phyloP scores from a whole-genome alignment of 768 basidiomycete genomes.

The Mycena venus region DNA sequence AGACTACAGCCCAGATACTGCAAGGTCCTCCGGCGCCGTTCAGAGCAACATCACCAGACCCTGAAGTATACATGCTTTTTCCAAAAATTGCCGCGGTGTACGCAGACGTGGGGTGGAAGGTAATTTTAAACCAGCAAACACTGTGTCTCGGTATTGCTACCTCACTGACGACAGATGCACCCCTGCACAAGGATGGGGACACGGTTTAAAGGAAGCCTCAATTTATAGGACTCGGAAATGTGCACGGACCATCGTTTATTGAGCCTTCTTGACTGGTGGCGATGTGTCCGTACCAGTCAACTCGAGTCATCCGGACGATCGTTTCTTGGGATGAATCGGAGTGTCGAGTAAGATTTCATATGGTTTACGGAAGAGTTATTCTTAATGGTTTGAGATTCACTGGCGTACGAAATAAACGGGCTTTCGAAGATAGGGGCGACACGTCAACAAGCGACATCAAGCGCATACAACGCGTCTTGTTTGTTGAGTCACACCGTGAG shows the following conservation, averaged over 20 bases:
- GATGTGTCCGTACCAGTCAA: background rate
- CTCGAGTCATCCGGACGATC: no score
- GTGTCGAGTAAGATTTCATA: no score
- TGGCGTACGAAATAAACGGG: no score
- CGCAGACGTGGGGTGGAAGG: constrained; percentile 16
- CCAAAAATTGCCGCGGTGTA: constrained; percentile 19
- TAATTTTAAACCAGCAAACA: constrained; percentile 21
- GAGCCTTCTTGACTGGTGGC: background rate
- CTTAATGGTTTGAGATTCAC: no score
- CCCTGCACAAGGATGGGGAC: constrained; percentile 19
- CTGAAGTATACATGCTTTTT: background rate
- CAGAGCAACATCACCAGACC: constrained; percentile 2
- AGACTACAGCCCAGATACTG: background rate
- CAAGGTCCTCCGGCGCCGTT: background rate
- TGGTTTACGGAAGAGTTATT: no score
- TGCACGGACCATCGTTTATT: constrained; percentile 1
- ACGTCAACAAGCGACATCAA: background rate
- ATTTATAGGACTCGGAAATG: background rate
- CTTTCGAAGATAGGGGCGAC: background rate
- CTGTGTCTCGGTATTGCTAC: constrained; percentile 22
- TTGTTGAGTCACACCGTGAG: constrained; percentile 1
- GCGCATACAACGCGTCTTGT: background rate
- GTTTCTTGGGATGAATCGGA: no score
- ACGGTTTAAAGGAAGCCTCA: background rate
- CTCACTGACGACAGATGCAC: constrained; percentile 19